Evolutionary conservation across 805 yeast species (phyloP), one percentile per base, ranked within the genome.

Genomic region (Candida sithepensis): DNA sequence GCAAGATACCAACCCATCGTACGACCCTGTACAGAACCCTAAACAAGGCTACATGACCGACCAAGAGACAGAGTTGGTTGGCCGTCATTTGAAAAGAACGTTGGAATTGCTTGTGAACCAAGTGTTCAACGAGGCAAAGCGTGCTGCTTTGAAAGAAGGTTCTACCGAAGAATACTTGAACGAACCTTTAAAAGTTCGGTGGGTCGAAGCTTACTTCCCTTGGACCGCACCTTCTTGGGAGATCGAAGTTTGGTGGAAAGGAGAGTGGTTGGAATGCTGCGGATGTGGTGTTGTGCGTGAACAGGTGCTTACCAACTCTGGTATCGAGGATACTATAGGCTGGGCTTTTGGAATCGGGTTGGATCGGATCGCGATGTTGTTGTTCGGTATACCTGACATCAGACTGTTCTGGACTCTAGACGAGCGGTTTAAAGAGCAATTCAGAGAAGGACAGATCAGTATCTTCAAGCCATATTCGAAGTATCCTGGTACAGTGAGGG

Each of bases 201-300:
- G 99, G 99, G 85, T 90, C 30, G 95, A 88, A 59, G 96, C 94
- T 0, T 88, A 83, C 60, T 94, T 94, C 71, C 99, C 99, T 3
- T 94, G 98, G 97, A 94, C 99, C 2, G 82, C 96, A 1, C 99
- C 99, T 3, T 87, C 96, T 39, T 94, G 96, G 95, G 97, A 94
- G 61, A 89, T 95, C 56, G 99, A 94, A 68, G 96, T 94, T 4
- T 90, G 95, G 91, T 94, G 98, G 97, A 88, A 90, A 63, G 96
- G 94, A 44, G 96, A 91, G 56, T 94, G 99, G 99, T 74, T 94
- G 32, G 99, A 94, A 69, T 83, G 96, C 64, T 88, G 96, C 60
- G 99, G 99, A 0, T 88, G 96, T 68, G 99, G 99, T 22, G 75
- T 92, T 33, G 96, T 90, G 7, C 82, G 81, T 55, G 85, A 88